Evolutionary conservation across 441 rosid genomes (phyloP).

Genomic region (Gossypium schwendimanii): DNA sequence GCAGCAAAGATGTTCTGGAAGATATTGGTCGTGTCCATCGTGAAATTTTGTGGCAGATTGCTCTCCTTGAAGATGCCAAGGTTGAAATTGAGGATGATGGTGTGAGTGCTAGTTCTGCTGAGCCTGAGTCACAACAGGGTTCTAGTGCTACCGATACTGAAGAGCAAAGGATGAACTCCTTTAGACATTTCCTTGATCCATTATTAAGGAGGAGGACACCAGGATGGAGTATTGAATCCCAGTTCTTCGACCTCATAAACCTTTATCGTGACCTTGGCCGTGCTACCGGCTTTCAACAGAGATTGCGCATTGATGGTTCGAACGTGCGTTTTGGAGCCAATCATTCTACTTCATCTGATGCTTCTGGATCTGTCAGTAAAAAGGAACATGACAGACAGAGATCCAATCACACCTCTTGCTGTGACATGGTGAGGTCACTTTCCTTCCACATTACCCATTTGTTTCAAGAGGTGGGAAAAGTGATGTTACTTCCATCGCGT

Average conservation of each 20-base stretch:
- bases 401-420: constrained; percentile 77
- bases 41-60: constrained; percentile 88
- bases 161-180: constrained; percentile 81
- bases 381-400: constrained; percentile 69
- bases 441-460: constrained; percentile 83
- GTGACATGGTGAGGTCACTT: constrained; percentile 88
- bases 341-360: constrained; percentile 48
- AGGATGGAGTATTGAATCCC: constrained; percentile 87
- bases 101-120: constrained; percentile 34
- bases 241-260: constrained; percentile 88
- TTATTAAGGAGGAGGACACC: constrained; percentile 81
- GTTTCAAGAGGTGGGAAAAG: constrained; percentile 97
- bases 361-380: constrained; percentile 35
- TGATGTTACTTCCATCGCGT: constrained; percentile 89
- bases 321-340: constrained; percentile 37
- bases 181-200: constrained; percentile 96
- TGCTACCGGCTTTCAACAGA: constrained; percentile 67
- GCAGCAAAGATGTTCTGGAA: constrained; percentile 80
- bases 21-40: constrained; percentile 81
- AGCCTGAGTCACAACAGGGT: constrained; percentile 50
- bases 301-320: constrained; percentile 46
- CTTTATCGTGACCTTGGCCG: constrained; percentile 92
- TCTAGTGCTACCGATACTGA: constrained; percentile 42
- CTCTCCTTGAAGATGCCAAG: constrained; percentile 77
- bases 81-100: constrained; percentile 52